phyloP scores from a whole-genome alignment of 2,329 filamentous ascomycete species.

The Thelonectria olida region DNA sequence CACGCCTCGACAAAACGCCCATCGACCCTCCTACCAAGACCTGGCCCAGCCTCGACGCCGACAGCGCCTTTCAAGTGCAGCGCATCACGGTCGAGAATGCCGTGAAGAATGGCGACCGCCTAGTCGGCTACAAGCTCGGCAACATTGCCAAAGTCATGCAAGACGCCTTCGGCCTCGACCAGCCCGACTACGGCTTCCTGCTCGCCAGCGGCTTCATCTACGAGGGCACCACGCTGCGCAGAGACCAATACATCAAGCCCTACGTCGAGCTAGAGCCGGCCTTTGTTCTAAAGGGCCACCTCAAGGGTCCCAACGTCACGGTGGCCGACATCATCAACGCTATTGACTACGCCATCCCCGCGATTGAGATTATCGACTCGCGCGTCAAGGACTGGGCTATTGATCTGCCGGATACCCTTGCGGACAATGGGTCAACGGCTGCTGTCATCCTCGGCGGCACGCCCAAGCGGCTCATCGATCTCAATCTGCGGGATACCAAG shows the following conservation, averaged over 20 bases:
- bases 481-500: constrained; percentile 33
- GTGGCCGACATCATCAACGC: constrained; percentile 41
- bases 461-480: constrained; percentile 33
- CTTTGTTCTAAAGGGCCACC: constrained; percentile 36
- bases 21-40: constrained; percentile 34
- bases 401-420: constrained; percentile 37
- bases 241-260: constrained; percentile 37
- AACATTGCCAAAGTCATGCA: constrained; percentile 45
- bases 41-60: constrained; percentile 30
- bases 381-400: constrained; percentile 40
- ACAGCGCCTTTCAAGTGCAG: constrained; percentile 35
- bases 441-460: constrained; percentile 40
- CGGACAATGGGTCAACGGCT: constrained; percentile 38
- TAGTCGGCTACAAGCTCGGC: constrained; percentile 41
- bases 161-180: constrained; percentile 40
- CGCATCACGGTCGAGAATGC: constrained; percentile 33
- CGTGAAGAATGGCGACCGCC: constrained; percentile 34
- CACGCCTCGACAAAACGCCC: constrained; percentile 29
- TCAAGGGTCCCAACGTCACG: constrained; percentile 38
- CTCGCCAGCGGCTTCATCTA: constrained; percentile 37
- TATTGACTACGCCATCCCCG: constrained; percentile 41
- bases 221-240: constrained; percentile 33
- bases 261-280: constrained; percentile 42
- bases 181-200: constrained; percentile 41
- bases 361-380: constrained; percentile 43